Evolutionary conservation across 2,329 filamentous ascomycete species (phyloP), one percentile per base, ranked within the genome.

Genomic region (Aureobasidium sp.): DNA sequence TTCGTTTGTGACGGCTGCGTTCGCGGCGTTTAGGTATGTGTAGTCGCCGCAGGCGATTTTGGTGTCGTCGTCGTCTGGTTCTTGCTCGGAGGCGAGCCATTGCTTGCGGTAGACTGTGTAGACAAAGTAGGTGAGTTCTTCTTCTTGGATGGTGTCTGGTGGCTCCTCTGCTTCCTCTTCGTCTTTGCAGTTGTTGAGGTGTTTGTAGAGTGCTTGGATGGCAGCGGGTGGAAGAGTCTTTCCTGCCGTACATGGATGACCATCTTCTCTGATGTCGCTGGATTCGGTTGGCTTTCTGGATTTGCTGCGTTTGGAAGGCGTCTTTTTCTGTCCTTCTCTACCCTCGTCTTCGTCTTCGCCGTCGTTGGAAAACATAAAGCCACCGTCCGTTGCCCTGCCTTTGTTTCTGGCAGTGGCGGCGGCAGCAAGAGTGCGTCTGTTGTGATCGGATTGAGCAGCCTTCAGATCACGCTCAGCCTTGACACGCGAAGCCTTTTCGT

Each of bases 81-180:
- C 45, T 19, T 47, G 25, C 13, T 29, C 37, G 7, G 33, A 5
- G 13, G n/a, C 23, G 15, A 13, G 25, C 60, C 60, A 62, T 21
- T 53, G 46, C 37, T 62, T 58, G 31, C 53, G 60, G 2, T 27
- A 29, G 7, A 62, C 60, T 15, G 27, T 43, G 47, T 62, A 62
- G 4, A 62, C 47, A 21, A 51, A 53, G 40, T 50, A 59, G 15
- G 21, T 53, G 3, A 53, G 37, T 23, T 62, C 54, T 42, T 25
- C 33, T 27, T 50, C 53, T 33, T 35, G 21, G 11, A 58, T 38
- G 2, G 9, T 1, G 10, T 54, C 58, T 40, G 50, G 58, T 13
- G 9, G 42, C 9, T 43, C 15, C 11, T 40, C 10, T 1, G n/a
- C 27, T 38, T 33, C 46, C 1, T 42, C 57, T 25, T 40, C 46